These are phyloP conservation scores for Bombardia bombarda DNA, from an alignment of 495 filamentous ascomycete species.

Conservation along the genomic window DNA sequence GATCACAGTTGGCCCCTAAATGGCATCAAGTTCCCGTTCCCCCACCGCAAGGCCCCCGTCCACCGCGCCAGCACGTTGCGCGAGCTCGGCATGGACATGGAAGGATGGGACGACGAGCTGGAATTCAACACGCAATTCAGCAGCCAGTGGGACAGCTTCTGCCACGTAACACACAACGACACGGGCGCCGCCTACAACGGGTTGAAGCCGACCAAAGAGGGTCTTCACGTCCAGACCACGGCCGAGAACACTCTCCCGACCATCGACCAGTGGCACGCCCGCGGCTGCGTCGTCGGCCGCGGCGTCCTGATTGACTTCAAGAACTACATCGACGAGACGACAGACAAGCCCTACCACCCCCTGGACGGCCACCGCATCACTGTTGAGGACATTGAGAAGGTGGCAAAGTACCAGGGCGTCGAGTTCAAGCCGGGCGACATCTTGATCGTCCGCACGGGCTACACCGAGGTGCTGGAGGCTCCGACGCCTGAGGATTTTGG, in stretches of 20 bases:
- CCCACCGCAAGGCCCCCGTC: conserved; percentile 42
- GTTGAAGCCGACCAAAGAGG: conserved; percentile 20
- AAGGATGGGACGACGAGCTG: conserved; percentile 46
- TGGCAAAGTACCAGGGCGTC: conserved; percentile 49
- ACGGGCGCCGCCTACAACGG: conserved; percentile 50
- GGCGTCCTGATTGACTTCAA: conserved; percentile 51
- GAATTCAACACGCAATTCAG: conserved; percentile 68
- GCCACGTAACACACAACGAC: conserved; percentile 37
- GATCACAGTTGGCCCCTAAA: conserved; percentile 33
- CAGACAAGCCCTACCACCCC: conserved; percentile 45
- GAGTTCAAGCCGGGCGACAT: conserved; percentile 55
- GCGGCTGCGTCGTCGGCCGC: conserved; percentile 46
- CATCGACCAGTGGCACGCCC: conserved; percentile 33
- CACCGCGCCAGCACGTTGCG: conserved; percentile 44
- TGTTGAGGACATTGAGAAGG: conserved; percentile 46
- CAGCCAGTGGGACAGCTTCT: conserved; percentile 75
- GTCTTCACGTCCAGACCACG: conserved; percentile 16
- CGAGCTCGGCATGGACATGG: conserved; percentile 22
- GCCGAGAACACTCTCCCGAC: conserved; percentile 26
- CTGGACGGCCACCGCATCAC: conserved; percentile 55
- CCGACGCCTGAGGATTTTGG: conserved; percentile 40
- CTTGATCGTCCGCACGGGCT: conserved; percentile 59
- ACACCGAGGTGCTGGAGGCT: conserved; percentile 48
- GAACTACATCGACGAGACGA: conserved; percentile 34
- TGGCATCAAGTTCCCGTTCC: conserved; percentile 39